Percentiles rank a stretch among this genome's conserved stretches.
phyloP scores from a whole-genome alignment of 2,329 filamentous ascomycete genomes.

The Cladosporium sp. region DNA sequence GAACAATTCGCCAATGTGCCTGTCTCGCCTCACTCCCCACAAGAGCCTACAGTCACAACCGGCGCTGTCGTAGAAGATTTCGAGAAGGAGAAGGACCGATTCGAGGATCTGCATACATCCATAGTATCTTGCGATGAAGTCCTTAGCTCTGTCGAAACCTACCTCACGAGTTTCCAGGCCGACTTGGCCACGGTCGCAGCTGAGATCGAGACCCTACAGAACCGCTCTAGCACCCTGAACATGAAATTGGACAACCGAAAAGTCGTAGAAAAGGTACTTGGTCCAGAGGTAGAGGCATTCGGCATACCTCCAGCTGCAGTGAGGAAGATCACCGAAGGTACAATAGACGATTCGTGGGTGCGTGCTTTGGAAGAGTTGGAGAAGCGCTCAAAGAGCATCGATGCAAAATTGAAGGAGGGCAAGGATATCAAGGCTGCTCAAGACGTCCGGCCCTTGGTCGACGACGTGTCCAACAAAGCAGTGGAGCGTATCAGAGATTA shows the following conservation, averaged over 20 bases:
- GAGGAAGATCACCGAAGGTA: slow-evolving; percentile 78
- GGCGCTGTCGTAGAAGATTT: slow-evolving; percentile 45
- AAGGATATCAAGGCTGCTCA: slow-evolving; percentile 69
- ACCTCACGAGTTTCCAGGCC: slow-evolving; percentile 86
- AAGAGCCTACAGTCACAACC: slow-evolving; percentile 12
- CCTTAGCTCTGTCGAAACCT: slow-evolving; percentile 85
- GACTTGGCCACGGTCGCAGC: slow-evolving; percentile 89
- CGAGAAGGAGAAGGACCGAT: slow-evolving; percentile 75
- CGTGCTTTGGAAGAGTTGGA: slow-evolving; percentile 80
- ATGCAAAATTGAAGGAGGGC: slow-evolving; percentile 60
- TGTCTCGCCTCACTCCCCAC: slow-evolving; percentile 26
- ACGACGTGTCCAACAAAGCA: slow-evolving; percentile 83
- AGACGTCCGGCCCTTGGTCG: slow-evolving; percentile 79
- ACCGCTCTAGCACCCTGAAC: slow-evolving; percentile 76
- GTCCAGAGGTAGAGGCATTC: slow-evolving; percentile 85
- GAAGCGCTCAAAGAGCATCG: slow-evolving; percentile 67
- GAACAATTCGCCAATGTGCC: slow-evolving; percentile 58
- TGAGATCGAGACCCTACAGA: slow-evolving; percentile 91
- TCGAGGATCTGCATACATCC: slow-evolving; percentile 84
- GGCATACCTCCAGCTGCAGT: slow-evolving; percentile 82
- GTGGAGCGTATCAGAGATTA: slow-evolving; percentile 92
- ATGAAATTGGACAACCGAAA: slow-evolving; percentile 83
- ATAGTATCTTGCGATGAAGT: slow-evolving; percentile 90
- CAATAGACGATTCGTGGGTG: slow-evolving; percentile 86
- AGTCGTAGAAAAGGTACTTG: slow-evolving; percentile 80